Conservation (phyloP, 257 asterid species). For the Solanum piurae region DNA sequence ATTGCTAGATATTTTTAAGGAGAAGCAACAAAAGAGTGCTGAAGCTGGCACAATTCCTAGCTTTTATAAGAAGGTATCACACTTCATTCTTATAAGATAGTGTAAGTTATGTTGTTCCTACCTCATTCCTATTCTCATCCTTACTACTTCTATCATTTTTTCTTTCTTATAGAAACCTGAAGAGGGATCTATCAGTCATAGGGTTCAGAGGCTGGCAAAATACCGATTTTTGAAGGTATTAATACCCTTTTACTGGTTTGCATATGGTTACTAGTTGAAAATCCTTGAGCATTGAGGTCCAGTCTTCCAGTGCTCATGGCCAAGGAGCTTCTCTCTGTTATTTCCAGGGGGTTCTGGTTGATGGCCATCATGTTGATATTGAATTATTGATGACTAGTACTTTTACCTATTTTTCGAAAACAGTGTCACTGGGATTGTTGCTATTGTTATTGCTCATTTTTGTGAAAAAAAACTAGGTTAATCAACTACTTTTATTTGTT, state of each 20-base stretch:
- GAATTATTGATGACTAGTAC: neutral
- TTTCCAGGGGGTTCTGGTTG: neutral
- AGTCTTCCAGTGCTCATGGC: neutral
- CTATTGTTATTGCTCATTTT: neutral
- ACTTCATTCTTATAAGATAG: neutral
- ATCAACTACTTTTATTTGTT: slow-evolving; percentile 6
- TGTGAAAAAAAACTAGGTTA: neutral
- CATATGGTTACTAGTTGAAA: neutral
- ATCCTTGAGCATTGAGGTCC: neutral
- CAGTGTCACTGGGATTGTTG: neutral
- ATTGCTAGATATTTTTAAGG: slow-evolving; percentile 88
- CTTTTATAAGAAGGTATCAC: slow-evolving; percentile 79
- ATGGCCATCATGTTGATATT: neutral
- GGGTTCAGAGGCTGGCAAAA: slow-evolving; percentile 96
- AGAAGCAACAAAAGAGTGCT: slow-evolving; percentile 87
- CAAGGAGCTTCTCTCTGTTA: neutral
- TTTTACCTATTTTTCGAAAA: neutral
- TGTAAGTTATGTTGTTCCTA: neutral
- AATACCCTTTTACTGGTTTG: neutral
- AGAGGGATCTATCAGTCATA: slow-evolving; percentile 95
- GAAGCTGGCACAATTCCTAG: slow-evolving; percentile 90
- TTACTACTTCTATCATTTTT: neutral
- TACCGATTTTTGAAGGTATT: slow-evolving; percentile 89
- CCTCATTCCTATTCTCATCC: neutral
- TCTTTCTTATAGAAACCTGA: slow-evolving; percentile 70